phyloP scores from a whole-genome alignment of 1,139 yeast genomes.

The Wickerhamiella pararugosa region DNA sequence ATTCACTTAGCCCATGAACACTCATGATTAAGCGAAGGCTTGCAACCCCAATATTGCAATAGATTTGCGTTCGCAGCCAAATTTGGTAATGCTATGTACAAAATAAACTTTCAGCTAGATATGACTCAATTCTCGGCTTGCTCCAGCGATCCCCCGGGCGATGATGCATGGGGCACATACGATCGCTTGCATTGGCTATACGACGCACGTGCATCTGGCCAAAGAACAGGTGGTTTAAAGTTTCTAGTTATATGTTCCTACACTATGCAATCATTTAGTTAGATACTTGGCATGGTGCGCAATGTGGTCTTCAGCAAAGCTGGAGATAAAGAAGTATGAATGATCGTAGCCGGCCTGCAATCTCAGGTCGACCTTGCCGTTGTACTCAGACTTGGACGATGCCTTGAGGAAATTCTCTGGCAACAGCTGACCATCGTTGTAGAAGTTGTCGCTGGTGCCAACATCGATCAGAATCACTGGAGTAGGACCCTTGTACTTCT shows the following conservation, averaged over 20 bases:
- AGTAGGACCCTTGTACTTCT: slow-evolving; percentile 36
- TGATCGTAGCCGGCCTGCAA: slow-evolving; percentile 82
- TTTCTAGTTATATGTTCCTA: slow-evolving; percentile 4
- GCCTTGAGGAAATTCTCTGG: slow-evolving; percentile 66
- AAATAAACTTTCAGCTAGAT: not conserved
- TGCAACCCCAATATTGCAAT: no score
- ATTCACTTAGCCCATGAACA: no score
- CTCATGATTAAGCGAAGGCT: no score
- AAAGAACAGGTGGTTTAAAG: not conserved
- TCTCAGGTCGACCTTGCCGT: slow-evolving; percentile 44
- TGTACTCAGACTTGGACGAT: slow-evolving; percentile 40
- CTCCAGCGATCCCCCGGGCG: not conserved
- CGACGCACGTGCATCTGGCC: slow-evolving; percentile 1
- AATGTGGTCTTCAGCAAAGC: slow-evolving; percentile 75
- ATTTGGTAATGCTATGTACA: not conserved
- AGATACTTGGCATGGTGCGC: slow-evolving; percentile 72
- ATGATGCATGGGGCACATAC: not conserved
- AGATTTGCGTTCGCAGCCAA: no score
- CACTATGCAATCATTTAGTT: not conserved
- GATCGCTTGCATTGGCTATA: no score
- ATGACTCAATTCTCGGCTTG: not conserved
- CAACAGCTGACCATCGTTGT: slow-evolving; percentile 50
- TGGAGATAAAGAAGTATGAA: slow-evolving; percentile 69
- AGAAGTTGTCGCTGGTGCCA: slow-evolving; percentile 65
- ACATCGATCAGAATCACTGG: slow-evolving; percentile 67